phyloP scores from a whole-genome alignment of 352 stramenopile species.

The Pythium pyrilobum region DNA sequence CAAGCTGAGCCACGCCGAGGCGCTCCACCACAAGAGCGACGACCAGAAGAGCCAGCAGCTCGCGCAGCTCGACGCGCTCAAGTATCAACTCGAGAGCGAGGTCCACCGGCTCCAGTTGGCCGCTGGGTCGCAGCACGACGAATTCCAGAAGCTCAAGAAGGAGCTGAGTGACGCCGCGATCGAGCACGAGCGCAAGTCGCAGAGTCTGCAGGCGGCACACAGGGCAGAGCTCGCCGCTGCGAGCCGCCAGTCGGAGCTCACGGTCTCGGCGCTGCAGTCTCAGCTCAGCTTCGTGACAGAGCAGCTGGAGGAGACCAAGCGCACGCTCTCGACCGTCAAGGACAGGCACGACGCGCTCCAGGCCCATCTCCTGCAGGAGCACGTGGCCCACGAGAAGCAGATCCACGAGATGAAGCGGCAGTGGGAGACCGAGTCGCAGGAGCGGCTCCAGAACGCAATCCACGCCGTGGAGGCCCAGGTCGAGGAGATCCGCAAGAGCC shows the following conservation, averaged over 20 bases:
- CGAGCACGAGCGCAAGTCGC: constrained; percentile 38
- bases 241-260: constrained; percentile 40
- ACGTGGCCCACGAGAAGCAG: constrained; percentile 49
- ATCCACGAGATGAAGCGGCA: constrained; percentile 46
- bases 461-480: constrained; percentile 53
- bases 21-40: constrained; percentile 32
- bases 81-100: constrained; percentile 54
- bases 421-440: constrained; percentile 44
- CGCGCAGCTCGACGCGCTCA: constrained; percentile 51
- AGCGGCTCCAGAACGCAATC: constrained; percentile 53
- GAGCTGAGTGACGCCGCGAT: constrained; percentile 43
- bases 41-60: constrained; percentile 56
- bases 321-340: constrained; percentile 21
- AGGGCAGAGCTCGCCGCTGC: constrained; percentile 27
- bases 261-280: constrained; percentile 29
- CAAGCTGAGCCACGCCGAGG: constrained; percentile 44
- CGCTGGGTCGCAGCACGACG: constrained; percentile 40
- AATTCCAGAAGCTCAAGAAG: constrained; percentile 48
- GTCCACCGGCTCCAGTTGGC: constrained; percentile 37
- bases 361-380: constrained; percentile 36
- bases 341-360: constrained; percentile 47
- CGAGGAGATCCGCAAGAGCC: constrained; percentile 54
- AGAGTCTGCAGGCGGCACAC: constrained; percentile 27
- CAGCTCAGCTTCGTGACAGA: constrained; percentile 35
- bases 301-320: constrained; percentile 35